Evolutionary conservation across 2,329 filamentous ascomycete genomes (phyloP).

Genomic region (Aspergillus tanneri): DNA sequence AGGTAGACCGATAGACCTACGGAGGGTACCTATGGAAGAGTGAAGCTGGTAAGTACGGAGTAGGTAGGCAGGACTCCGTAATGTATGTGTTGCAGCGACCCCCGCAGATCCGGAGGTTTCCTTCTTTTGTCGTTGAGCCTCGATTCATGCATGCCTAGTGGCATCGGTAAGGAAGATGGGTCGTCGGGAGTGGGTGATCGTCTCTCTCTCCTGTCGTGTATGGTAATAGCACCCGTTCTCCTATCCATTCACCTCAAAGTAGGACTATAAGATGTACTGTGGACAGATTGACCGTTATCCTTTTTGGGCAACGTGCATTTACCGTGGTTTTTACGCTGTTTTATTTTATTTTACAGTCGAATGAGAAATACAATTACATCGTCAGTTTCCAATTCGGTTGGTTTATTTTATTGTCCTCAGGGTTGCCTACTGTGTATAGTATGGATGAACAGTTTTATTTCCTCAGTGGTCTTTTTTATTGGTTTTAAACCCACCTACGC

Average conservation of each 20-base stretch:
- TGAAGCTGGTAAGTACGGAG: not conserved
- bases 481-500: too few species aligned
- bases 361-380: not conserved
- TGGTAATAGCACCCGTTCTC: not conserved
- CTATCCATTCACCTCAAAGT: too few species aligned
- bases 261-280: too few species aligned
- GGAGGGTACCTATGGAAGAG: too few species aligned
- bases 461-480: too few species aligned
- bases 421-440: too few species aligned
- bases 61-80: not conserved
- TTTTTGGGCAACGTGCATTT: constrained; percentile 14
- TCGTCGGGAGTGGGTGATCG: not conserved
- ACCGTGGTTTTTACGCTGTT: not conserved
- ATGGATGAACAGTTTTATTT: too few species aligned
- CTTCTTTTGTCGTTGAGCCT: not conserved
- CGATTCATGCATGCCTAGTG: not conserved
- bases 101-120: constrained; percentile 8
- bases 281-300: constrained; percentile 8
- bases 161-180: not conserved
- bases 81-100: not conserved
- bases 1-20: too few species aligned
- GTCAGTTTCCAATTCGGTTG: not conserved
- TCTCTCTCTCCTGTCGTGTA: not conserved
- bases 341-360: not conserved
- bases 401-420: not conserved